Base-by-base conservation (phyloP, 345 rosid species). In the Orychophragmus violaceus region DNA sequence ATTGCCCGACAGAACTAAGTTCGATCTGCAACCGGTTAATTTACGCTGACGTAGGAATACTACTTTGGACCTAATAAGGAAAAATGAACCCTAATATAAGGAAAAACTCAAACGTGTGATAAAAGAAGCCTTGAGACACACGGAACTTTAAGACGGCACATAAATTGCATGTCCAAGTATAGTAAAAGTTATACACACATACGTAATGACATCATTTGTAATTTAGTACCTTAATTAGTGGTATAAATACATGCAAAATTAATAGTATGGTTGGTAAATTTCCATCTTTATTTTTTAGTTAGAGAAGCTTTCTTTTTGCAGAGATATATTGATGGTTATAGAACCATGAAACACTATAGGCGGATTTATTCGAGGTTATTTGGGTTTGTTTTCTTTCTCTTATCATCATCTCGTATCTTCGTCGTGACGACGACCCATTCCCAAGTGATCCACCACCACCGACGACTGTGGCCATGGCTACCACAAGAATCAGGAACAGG, bases 401-500 rank as follows among this genome's bases (percentile, higher is more conserved):
- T 58, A 23, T 64, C 35, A 46, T 21, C 37, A 46, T 37, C 28
- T 28, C 57, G 60, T 39, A 64, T 35, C 32, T 45, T 49, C 33
- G 64, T 46, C 21, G 17, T 58, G 41, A 29, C 66, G 16, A 50
- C 71, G 3, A 48, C 71, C 27, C 37, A 72, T 64, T 70, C 76
- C 8, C 65, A 65, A 30, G 70, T 28, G 9, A 11, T 41, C 46
- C 66, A 72, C 52, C n/a, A n/a, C n/a, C 13, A 21, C 27, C 37
- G 71, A 49, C 58, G 71, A 44, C 60, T 65, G 21, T 65, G 66
- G 76, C 76, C 71, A 6, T 65, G 76, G 76, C 64, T 62, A 5
- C 53, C 75, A 35, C 75, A 62, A 45, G 29, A 12, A 54, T 60
- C 50, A 4, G 56, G 45, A 17, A 46, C 30, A 13, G 30, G 25